phyloP scores from a whole-genome alignment of 768 basidiomycete species.

The Tylopilus vinaceipallidus region DNA sequence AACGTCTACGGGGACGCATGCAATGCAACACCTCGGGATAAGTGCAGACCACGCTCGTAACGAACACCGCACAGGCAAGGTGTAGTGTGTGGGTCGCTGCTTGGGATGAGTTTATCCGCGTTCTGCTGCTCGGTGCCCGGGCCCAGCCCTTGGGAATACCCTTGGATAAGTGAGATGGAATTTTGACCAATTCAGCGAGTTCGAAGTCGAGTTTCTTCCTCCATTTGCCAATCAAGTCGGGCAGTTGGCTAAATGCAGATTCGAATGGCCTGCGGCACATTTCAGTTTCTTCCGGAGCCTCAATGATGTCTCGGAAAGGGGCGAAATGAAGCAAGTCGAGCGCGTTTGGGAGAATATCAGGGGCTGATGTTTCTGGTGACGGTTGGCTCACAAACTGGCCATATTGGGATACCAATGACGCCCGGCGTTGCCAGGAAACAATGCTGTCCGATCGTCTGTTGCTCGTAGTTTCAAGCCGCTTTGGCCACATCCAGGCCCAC shows the following conservation, averaged over 20 bases:
- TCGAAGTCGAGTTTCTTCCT: neutral
- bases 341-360: neutral
- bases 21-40: neutral
- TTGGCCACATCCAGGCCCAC: neutral
- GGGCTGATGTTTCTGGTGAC: neutral
- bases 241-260: slow-evolving; percentile 2
- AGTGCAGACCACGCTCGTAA: neutral
- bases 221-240: neutral
- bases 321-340: neutral
- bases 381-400: neutral
- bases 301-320: neutral
- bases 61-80: neutral
- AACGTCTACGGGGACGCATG: neutral
- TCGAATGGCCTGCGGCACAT: neutral
- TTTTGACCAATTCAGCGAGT: neutral
- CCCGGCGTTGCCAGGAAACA: slow-evolving; percentile 1
- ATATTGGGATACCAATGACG: neutral
- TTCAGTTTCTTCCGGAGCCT: neutral
- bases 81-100: neutral
- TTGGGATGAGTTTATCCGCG: neutral
- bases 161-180: neutral
- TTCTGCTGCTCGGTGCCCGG: neutral
- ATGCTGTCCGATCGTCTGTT: neutral
- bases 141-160: neutral
- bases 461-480: neutral